A percentile compares a stretch with the other conserved stretches of the same genome.
Evolutionary conservation across 2,329 filamentous ascomycete species (phyloP).

Genomic region (Ascochyta lentis): DNA sequence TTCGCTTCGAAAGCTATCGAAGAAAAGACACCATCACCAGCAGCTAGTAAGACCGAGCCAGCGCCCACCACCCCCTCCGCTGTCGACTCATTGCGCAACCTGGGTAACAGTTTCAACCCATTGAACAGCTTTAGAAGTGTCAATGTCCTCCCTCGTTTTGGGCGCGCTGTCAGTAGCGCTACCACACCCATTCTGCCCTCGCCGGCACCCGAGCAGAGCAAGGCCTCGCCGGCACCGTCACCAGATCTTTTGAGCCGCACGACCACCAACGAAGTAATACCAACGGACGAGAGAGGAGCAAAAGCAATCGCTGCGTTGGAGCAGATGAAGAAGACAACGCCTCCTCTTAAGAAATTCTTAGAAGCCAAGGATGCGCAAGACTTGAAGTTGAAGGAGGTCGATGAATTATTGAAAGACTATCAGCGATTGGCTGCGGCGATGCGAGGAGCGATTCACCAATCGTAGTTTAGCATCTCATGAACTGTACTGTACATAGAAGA

Average conservation of each 20-base stretch:
- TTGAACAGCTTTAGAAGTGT: conserved; percentile 80
- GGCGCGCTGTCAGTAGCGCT: conserved; percentile 58
- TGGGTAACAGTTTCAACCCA: conserved; percentile 82
- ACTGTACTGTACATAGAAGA: neutral
- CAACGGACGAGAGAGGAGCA: conserved; percentile 41
- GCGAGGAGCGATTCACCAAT: conserved; percentile 50
- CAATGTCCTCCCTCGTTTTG: conserved; percentile 76
- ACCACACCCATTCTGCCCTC: conserved; percentile 52
- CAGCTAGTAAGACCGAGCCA: conserved; percentile 35
- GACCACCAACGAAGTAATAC: conserved; percentile 29
- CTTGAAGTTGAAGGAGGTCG: conserved; percentile 56
- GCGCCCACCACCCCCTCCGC: conserved; percentile 60
- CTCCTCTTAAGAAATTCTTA: conserved; percentile 56
- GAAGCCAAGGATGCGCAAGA: conserved; percentile 55
- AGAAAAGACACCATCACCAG: conserved; percentile 31
- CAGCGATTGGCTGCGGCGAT: conserved; percentile 54
- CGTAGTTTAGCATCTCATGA: conserved; percentile 3
- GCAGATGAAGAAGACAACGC: conserved; percentile 52
- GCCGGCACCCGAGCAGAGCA: conserved; percentile 45
- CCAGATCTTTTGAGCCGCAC: conserved; percentile 26
- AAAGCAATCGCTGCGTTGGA: conserved; percentile 55
- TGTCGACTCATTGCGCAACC: conserved; percentile 80
- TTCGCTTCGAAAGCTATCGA: conserved; percentile 49
- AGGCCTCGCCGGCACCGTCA: conserved; percentile 32
- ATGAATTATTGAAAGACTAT: conserved; percentile 54